Conservation (phyloP, 2,329 filamentous ascomycete genomes). For the Colletotrichum sansevieriae region DNA sequence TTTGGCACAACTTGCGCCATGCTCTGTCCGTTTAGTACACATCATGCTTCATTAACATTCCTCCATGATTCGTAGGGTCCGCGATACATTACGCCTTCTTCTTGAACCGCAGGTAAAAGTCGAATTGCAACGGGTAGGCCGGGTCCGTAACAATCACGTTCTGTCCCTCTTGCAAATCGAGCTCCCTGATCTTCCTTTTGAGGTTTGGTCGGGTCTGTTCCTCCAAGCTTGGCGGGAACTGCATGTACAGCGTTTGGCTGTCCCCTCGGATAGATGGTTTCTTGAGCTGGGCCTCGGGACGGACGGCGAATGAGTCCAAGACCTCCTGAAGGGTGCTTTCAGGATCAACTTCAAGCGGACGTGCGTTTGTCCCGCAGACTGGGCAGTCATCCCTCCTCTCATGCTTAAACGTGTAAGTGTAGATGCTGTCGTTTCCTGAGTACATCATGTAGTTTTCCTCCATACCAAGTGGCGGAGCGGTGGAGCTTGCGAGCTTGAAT, state of each 20-base stretch:
- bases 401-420: constrained; percentile 97
- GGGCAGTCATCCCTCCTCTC: constrained; percentile 95
- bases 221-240: constrained; percentile 83
- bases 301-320: constrained; percentile 83
- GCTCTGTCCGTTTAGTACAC: neutral
- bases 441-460: constrained; percentile 99
- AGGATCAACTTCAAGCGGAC: constrained; percentile 79
- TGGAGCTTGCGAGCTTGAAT: constrained; percentile 89
- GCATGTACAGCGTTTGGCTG: constrained; percentile 90
- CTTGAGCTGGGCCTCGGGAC: constrained; percentile 93
- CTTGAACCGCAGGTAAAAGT: constrained; percentile 66
- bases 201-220: constrained; percentile 88
- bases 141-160: constrained; percentile 94
- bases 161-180: constrained; percentile 81
- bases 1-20: neutral
- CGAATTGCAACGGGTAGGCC: constrained; percentile 82
- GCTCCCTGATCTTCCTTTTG: constrained; percentile 78
- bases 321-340: constrained; percentile 84
- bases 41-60: constrained; percentile 35
- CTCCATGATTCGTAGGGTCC: neutral
- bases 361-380: constrained; percentile 88
- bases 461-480: constrained; percentile 83
- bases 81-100: constrained; percentile 32
- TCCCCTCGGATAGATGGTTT: constrained; percentile 87
- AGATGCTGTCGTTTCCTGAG: constrained; percentile 93